Evolutionary conservation across 176 grass and related monocot genomes (phyloP), one percentile per base, ranked within the genome.

Genomic region (Avena atlantica): DNA sequence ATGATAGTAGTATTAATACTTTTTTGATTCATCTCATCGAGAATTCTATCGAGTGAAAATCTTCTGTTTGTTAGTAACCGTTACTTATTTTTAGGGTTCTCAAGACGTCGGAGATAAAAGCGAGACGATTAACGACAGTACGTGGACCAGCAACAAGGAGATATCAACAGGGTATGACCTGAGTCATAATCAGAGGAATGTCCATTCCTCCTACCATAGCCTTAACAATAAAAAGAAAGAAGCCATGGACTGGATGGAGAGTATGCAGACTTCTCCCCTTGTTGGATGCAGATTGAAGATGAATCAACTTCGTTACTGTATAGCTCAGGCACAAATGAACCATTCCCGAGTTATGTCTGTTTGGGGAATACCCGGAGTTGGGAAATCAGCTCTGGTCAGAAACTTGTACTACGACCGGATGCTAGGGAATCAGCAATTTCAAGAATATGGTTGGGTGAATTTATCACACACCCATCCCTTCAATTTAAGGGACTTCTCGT

Each of bases 331-430:
- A 24, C 61, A 27, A 12, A 27, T 27, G 2, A 64, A 64, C 21
- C 8, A 12, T 64, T 27, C 2, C 11, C 11, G 1, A 29, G 42
- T 71, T 7, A 58, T 83, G 6, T 72, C 81, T 2, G 50, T 83
- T 17, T 83, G 81, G 81, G 81, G 81, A 0, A 70, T 83, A 4
- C 12, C 66, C 17, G 81, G 81, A 0, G 81, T 44, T 72, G 66
- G 81, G 0, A 83, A 83, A 58, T 58, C 81, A 44, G 11, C 51
- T 56, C 66, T 83, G 3, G 12, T 72, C 7, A 24, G 12, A 44
- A 17, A n/a, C 0, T 19, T 83, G 4, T 73, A 4, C 19, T 71
- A 58, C 0, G 9, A 68, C 2, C 20, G 0, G 16, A 11, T 56
- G 3, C 69, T 40, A 20, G 0, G 5, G 1, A 6, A 1, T 1